Conservation (phyloP, 148 eudicot species). For the Fallopia convolvulus region DNA sequence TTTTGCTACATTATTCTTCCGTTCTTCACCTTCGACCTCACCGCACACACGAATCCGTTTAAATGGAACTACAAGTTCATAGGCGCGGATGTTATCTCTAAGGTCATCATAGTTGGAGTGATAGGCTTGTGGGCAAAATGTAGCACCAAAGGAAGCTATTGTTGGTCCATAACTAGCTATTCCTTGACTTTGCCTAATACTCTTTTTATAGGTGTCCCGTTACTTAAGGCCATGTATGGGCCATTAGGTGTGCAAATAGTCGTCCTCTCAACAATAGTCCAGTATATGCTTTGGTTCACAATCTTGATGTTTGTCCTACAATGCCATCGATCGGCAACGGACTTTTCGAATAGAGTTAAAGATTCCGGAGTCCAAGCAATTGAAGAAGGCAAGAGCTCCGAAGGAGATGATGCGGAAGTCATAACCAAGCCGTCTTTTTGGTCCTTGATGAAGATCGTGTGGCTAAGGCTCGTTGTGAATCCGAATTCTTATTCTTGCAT, state of each 20-base stretch:
- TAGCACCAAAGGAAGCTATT: slow-evolving; percentile 57
- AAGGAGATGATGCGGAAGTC: slow-evolving; percentile 18
- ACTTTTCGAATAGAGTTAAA: background rate
- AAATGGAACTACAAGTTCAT: slow-evolving; percentile 51
- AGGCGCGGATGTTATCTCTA: slow-evolving; percentile 57
- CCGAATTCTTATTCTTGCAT: slow-evolving; percentile 72
- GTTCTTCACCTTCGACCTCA: slow-evolving; percentile 62
- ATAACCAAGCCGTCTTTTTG: slow-evolving; percentile 26
- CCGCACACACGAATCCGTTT: slow-evolving; percentile 65
- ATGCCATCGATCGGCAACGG: slow-evolving; percentile 34
- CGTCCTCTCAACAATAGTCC: slow-evolving; percentile 54
- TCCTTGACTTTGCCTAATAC: slow-evolving; percentile 58
- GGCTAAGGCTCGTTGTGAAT: slow-evolving; percentile 41
- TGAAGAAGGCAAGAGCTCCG: background rate
- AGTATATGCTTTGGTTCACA: slow-evolving; percentile 56
- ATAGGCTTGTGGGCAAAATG: slow-evolving; percentile 55
- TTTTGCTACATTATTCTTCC: slow-evolving; percentile 68
- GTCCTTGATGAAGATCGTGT: slow-evolving; percentile 47
- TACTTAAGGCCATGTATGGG: slow-evolving; percentile 72
- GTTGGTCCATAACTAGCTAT: slow-evolving; percentile 73
- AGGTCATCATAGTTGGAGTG: slow-evolving; percentile 44
- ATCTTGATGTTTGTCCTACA: slow-evolving; percentile 52
- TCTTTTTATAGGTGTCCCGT: slow-evolving; percentile 69
- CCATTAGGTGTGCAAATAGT: slow-evolving; percentile 39
- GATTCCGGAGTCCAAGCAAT: background rate